These are phyloP conservation scores for Fusarium clavum DNA, from an alignment of 2,329 filamentous ascomycete species.

Conservation along the genomic window DNA sequence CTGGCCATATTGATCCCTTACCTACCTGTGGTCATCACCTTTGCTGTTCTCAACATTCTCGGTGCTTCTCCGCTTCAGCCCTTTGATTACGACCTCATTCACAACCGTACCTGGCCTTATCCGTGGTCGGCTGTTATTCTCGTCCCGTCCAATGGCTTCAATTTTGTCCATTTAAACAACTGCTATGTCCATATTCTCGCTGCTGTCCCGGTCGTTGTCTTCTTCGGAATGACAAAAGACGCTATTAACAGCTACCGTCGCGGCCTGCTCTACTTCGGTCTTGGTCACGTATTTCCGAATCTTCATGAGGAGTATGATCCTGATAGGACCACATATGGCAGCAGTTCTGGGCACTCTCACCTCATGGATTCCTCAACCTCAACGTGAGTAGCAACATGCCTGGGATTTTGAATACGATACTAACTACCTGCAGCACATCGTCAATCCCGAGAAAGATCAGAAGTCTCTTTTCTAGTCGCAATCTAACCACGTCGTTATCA, in stretches of 20 bases:
- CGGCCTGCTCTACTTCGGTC: conserved; percentile 54
- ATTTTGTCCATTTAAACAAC: conserved; percentile 57
- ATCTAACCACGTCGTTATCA: conserved; percentile 32
- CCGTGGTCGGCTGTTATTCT: conserved; percentile 63
- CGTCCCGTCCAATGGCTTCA: conserved; percentile 55
- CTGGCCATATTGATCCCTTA: conserved; percentile 64
- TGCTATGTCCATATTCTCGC: conserved; percentile 63
- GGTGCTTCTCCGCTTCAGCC: conserved; percentile 45
- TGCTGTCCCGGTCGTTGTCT: conserved; percentile 61
- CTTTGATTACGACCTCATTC: conserved; percentile 58
- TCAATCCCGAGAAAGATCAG: conserved; percentile 38
- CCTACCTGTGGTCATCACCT: conserved; percentile 59
- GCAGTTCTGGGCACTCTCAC: conserved; percentile 39
- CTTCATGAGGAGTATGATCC: conserved; percentile 56
- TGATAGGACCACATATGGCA: conserved; percentile 43
- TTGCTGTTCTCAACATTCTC: conserved; percentile 57
- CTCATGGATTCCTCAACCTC: conserved; percentile 34
- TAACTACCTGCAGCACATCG: conserved; percentile 16
- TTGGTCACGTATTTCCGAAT: conserved; percentile 58
- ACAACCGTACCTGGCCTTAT: conserved; percentile 51
- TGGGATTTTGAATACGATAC: neutral
- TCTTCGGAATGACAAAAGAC: conserved; percentile 68
- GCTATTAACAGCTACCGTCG: conserved; percentile 62
- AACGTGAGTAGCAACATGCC: conserved; percentile 32
- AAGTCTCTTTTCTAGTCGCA: conserved; percentile 37